Conservation (phyloP, 305 asterid species). For the Fraxinus sp. region DNA sequence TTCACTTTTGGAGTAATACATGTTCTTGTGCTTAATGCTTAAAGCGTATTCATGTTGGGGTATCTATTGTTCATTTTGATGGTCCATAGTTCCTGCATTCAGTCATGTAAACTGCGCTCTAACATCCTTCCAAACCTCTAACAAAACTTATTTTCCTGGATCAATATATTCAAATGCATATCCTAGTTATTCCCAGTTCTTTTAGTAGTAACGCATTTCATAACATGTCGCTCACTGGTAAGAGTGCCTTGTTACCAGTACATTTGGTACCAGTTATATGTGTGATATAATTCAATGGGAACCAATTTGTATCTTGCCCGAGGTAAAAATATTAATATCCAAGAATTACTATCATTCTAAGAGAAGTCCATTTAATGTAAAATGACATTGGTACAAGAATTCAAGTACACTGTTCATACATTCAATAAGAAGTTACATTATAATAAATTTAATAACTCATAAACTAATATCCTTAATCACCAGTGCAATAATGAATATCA, state of each 20-base stretch:
- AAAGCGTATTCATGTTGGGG: neutral
- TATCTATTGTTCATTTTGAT: neutral
- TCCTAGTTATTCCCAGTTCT: neutral
- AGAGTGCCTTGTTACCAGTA: neutral
- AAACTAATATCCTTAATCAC: neutral
- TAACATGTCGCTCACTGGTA: neutral
- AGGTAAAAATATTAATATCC: neutral
- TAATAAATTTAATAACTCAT: neutral
- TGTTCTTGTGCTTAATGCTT: neutral
- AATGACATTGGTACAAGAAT: neutral
- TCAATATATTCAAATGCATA: neutral
- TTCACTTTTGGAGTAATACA: neutral
- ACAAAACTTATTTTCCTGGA: neutral
- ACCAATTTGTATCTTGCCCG: neutral
- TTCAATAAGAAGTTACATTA: neutral
- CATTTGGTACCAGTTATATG: neutral
- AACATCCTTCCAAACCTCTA: neutral
- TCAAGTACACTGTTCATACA: neutral
- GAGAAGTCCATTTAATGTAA: neutral
- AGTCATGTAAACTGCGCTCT: neutral
- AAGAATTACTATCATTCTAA: neutral
- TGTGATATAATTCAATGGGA: neutral
- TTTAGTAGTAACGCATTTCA: neutral
- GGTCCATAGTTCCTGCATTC: neutral
- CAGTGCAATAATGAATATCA: neutral